Conservation (phyloP, 2,329 filamentous ascomycete species). For the Xylariaceae sp. region DNA sequence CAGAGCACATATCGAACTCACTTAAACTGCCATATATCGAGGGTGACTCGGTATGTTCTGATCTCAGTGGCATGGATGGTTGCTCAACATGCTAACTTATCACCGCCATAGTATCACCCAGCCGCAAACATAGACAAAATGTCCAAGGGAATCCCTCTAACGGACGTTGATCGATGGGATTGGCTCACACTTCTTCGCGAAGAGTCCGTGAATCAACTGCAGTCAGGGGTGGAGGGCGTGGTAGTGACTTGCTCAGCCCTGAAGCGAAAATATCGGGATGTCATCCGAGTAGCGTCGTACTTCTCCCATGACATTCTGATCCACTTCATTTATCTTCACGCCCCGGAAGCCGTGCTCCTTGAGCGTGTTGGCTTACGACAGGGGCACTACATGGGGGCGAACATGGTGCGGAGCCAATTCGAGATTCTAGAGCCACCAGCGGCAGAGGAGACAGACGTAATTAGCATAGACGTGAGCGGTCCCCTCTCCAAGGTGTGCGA, state of each 20-base stretch:
- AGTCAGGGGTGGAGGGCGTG: conserved; percentile 62
- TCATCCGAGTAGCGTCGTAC: conserved; percentile 75
- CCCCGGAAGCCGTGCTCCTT: conserved; percentile 68
- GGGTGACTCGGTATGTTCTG: conserved; percentile 63
- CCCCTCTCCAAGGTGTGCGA: conserved; percentile 54
- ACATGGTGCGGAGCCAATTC: conserved; percentile 93
- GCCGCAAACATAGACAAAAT: conserved; percentile 85
- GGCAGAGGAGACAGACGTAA: conserved; percentile 64
- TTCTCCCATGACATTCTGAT: conserved; percentile 67
- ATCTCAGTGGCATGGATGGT: not conserved
- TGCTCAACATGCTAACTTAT: not conserved
- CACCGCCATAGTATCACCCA: conserved; percentile 60
- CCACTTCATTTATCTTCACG: conserved; percentile 89
- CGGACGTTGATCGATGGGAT: conserved; percentile 93
- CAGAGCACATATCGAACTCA: conserved; percentile 56
- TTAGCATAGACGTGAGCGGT: conserved; percentile 63
- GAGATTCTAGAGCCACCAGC: conserved; percentile 78
- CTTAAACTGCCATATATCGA: conserved; percentile 67
- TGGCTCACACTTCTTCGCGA: conserved; percentile 80
- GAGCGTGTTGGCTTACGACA: conserved; percentile 68
- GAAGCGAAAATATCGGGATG: conserved; percentile 95
- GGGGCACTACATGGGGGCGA: conserved; percentile 91
- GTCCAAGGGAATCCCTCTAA: conserved; percentile 74
- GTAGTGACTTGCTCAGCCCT: conserved; percentile 93
- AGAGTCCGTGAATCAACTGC: conserved; percentile 54